A percentile compares a stretch with the other conserved stretches of the same genome.
Conservation (phyloP, 1,284 basidiomycete species). For the Cryptococcus neoformans region DNA sequence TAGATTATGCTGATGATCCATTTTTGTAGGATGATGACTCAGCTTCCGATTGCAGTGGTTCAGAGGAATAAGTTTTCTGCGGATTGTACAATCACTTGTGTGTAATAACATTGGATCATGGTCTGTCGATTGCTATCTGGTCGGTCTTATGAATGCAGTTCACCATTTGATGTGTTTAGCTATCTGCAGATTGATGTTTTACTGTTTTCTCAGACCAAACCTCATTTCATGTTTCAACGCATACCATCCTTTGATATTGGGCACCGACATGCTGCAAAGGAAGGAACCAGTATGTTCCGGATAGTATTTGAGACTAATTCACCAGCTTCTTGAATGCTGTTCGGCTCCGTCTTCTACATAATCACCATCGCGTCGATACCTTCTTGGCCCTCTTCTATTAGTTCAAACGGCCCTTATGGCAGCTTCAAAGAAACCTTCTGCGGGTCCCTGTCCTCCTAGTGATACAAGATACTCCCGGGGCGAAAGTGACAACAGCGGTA, state of each 20-base stretch:
- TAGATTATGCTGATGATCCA: slow-evolving; percentile 15
- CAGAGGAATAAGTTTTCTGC: slow-evolving; percentile 11
- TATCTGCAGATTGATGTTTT: neutral
- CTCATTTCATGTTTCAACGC: too few relatives aligned
- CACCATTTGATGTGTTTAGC: neutral
- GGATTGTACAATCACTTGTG: neutral
- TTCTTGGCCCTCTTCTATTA: neutral
- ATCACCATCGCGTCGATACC: neutral
- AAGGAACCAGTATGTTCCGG: neutral
- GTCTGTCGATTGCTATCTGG: neutral
- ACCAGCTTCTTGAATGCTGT: neutral
- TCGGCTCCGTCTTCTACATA: neutral
- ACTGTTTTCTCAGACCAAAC: too few relatives aligned
- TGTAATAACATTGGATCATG: neutral
- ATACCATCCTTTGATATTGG: neutral
- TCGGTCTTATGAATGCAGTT: neutral
- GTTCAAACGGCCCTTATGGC: neutral
- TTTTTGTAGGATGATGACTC: slow-evolving; percentile 70
- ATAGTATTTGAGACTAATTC: too few relatives aligned
- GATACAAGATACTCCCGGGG: neutral
- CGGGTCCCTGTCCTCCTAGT: slow-evolving; percentile 1
- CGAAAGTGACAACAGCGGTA: neutral
- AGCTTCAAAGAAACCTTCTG: neutral
- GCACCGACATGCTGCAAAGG: neutral
- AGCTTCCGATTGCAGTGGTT: slow-evolving; percentile 53